Base-by-base conservation (phyloP, 2,329 filamentous ascomycete genomes). In the Amphichorda felina region DNA sequence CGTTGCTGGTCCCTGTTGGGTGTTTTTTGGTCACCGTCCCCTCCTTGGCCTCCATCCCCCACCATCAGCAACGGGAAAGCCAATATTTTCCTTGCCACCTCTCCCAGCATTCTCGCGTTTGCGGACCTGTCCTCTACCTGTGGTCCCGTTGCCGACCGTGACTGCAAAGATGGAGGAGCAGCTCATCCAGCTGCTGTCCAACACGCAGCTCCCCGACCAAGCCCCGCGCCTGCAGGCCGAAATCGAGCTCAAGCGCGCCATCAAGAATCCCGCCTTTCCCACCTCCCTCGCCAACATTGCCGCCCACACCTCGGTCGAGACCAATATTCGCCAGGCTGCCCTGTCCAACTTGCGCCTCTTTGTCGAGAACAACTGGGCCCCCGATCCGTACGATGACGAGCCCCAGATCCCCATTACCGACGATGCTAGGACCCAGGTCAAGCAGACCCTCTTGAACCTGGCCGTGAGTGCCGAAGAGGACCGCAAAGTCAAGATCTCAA, bases 401-500 rank as follows among this genome's bases (percentile, higher is more conserved):
- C 58, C 63, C 14, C 71, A 67, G 40, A 63, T 87, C 21, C 70
- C 79, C 33, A 78, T 94, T 46, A 67, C 71, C 36, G 83, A 94
- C 44, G 68, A 74, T 32, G 75, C 76, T 44, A 91, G 93, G 56
- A 67, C 70, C 25, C 71, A 80, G 50, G 67, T 96, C 43, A 78
- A 86, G 47, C 71, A 75, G 42, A 69, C 74, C 38, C 63, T 96
- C 43, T 70, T 98, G 35, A 77, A 86, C 42, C 68, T 96, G 38
- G 82, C 82, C 16, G 70, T 88, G 33, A 82, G 74, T 40, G 64
- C 70, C 29, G 79, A 82, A 38, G 74, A 76, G 21, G 84, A 94
- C 51, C 75, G 86, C 47, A 94, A 85, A 61, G 79, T 95, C 53
- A 91, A 91, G 64, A 74, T 79, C 38, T 78, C 82, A n/a, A 85